These are phyloP conservation scores for Plasmodium gonderi DNA, from an alignment of 169 alveolate species.

Conservation along the genomic window DNA sequence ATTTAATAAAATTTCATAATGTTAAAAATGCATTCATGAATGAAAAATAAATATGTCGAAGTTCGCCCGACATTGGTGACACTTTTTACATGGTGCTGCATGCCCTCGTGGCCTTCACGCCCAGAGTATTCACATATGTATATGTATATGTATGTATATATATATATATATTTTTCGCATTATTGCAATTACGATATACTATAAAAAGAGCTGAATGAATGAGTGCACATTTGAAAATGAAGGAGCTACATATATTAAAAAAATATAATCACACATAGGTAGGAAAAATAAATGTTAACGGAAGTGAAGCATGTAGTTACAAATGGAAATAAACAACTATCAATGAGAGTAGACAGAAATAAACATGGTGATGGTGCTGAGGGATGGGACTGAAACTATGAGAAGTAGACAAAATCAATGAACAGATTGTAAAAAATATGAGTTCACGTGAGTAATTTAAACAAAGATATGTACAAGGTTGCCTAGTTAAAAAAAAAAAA, in stretches of 20 bases:
- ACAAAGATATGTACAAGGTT: slow-evolving; percentile 2
- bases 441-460: background rate
- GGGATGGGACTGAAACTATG: background rate
- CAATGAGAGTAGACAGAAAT: slow-evolving; percentile 3
- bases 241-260: background rate
- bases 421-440: background rate
- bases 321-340: background rate
- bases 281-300: background rate
- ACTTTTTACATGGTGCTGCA: background rate
- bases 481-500: slow-evolving; percentile 1
- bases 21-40: background rate
- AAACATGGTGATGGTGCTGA: background rate
- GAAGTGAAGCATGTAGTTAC: background rate
- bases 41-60: background rate
- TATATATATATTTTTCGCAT: background rate
- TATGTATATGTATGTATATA: background rate
- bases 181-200: background rate
- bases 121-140: no score
- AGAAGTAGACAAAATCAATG: background rate
- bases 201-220: background rate
- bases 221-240: background rate
- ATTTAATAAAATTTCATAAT: background rate
- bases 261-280: slow-evolving; percentile 5
- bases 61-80: background rate
- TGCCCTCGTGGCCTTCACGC: slow-evolving; percentile 7